Conservation (phyloP, 331 rosid species). For the Malus hybrid region DNA sequence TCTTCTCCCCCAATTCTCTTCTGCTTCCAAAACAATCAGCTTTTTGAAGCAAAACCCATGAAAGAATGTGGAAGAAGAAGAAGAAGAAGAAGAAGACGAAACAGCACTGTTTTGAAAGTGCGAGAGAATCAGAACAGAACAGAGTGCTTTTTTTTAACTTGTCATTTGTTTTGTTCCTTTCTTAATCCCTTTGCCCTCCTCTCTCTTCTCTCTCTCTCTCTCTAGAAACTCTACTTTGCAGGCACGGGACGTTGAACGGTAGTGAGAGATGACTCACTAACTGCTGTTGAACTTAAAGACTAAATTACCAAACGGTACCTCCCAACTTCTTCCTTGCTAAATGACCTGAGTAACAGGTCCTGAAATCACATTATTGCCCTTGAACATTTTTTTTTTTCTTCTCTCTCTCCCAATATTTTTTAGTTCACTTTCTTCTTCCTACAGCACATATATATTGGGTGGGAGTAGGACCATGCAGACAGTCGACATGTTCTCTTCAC, state of each 20-base stretch:
- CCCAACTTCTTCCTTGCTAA: neutral
- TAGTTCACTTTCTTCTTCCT: neutral
- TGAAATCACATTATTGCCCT: slow-evolving; percentile 21
- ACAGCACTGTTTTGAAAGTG: neutral
- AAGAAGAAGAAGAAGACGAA: neutral
- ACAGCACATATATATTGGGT: neutral
- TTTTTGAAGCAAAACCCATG: slow-evolving; percentile 29
- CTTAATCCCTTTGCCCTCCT: slow-evolving; percentile 15
- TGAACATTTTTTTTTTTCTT: neutral
- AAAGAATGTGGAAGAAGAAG: neutral
- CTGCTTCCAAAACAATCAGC: neutral
- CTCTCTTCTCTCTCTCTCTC: neutral
- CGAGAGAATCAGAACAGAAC: slow-evolving; percentile 8
- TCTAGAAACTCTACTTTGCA: slow-evolving; percentile 21
- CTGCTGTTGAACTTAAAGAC: slow-evolving; percentile 14
- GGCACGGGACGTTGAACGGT: slow-evolving; percentile 25
- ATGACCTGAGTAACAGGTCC: neutral
- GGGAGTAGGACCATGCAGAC: slow-evolving; percentile 10
- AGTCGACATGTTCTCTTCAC: slow-evolving; percentile 23
- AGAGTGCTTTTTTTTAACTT: slow-evolving; percentile 1
- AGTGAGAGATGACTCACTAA: slow-evolving; percentile 27
- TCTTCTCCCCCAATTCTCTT: slow-evolving; percentile 1
- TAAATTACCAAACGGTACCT: slow-evolving; percentile 26
- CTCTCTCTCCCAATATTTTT: neutral
- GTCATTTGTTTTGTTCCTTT: slow-evolving; percentile 19